Conservation (phyloP, 1,284 basidiomycete species). For the Neonothopanus nambi region DNA sequence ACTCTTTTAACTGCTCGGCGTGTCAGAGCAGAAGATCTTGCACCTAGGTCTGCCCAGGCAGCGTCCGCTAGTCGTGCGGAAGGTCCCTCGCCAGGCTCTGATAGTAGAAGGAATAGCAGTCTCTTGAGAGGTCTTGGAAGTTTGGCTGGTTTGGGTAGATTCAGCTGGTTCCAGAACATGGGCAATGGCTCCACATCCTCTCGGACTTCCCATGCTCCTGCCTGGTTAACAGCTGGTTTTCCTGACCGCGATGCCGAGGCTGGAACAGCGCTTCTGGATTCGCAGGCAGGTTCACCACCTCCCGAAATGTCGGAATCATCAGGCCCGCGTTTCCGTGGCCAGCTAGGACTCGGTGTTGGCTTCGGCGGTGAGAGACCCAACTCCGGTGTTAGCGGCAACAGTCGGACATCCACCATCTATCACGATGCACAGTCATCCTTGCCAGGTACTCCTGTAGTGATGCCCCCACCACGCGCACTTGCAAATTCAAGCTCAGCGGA, state of each 20-base stretch:
- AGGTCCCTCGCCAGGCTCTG: neutral
- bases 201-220: slow-evolving; percentile 34
- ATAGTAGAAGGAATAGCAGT: slow-evolving; percentile 15
- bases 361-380: slow-evolving; percentile 49
- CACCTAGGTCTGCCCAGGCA: slow-evolving; percentile 34
- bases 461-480: slow-evolving; percentile 43
- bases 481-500: slow-evolving; percentile 32
- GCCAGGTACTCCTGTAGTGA: slow-evolving; percentile 46
- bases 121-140: slow-evolving; percentile 38
- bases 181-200: slow-evolving; percentile 29
- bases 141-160: slow-evolving; percentile 43
- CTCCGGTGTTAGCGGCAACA: slow-evolving; percentile 54
- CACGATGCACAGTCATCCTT: slow-evolving; percentile 56
- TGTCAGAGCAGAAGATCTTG: slow-evolving; percentile 51
- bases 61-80: slow-evolving; percentile 2
- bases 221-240: slow-evolving; percentile 30
- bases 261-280: slow-evolving; percentile 33
- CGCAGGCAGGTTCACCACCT: neutral
- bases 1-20: slow-evolving; percentile 60
- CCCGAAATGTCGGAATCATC: slow-evolving; percentile 8
- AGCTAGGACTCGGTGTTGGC: slow-evolving; percentile 31
- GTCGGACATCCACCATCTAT: slow-evolving; percentile 53
- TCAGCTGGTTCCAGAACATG: slow-evolving; percentile 54
- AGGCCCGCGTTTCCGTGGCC: slow-evolving; percentile 10
- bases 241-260: slow-evolving; percentile 46